Conservation (phyloP, 768 basidiomycete genomes). For the Boletus insuetus region DNA sequence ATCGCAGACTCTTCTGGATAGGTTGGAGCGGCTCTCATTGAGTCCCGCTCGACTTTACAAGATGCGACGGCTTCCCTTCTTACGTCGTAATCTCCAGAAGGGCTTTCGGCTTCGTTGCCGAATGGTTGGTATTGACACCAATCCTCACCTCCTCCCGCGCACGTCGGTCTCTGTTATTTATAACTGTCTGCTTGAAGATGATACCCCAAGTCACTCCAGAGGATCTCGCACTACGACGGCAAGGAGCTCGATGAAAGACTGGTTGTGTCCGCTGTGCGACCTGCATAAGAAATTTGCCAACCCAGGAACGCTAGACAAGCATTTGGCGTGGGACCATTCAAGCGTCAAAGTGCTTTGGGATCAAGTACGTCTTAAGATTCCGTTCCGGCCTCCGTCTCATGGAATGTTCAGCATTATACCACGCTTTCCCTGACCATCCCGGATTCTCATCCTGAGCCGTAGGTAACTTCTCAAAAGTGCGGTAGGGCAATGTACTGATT, state of each 20-base stretch:
- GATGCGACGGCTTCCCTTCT: conserved; percentile 50
- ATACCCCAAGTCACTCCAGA: conserved; percentile 6
- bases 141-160: conserved; percentile 16
- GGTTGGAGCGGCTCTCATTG: conserved; percentile 33
- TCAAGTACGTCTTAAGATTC: conserved; percentile 17
- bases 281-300: conserved; percentile 43
- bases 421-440: conserved; percentile 18
- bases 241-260: conserved; percentile 32
- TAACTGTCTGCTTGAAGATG: conserved; percentile 9
- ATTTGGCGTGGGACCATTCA: conserved; percentile 49
- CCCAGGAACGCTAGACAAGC: conserved; percentile 42
- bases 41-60: conserved; percentile 37
- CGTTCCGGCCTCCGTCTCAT: background rate
- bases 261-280: conserved; percentile 56
- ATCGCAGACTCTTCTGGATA: conserved; percentile 34
- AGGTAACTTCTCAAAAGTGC: background rate
- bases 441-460: conserved; percentile 10
- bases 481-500: background rate
- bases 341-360: conserved; percentile 41
- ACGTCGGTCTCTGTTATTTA: conserved; percentile 26
- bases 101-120: conserved; percentile 49
- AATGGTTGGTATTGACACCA: conserved; percentile 34
- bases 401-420: conserved; percentile 10
- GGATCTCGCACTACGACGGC: conserved; percentile 7
- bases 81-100: conserved; percentile 46